Evolutionary conservation across 208 protist species (phyloP).

Genomic region (Borovskyia barvae): DNA sequence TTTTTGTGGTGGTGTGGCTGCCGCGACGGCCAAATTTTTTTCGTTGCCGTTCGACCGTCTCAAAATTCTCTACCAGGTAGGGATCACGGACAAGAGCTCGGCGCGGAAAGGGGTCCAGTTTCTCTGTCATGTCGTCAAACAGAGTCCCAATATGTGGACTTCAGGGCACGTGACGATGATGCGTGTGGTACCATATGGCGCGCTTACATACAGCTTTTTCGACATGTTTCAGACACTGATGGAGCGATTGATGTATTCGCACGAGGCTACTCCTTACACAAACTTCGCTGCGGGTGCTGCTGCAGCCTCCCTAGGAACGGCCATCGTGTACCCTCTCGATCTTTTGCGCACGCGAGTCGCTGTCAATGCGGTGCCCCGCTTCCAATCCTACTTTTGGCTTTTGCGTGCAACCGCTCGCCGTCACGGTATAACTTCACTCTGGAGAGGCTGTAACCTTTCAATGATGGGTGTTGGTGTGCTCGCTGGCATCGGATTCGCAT

Average conservation of each 20-base stretch:
- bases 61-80: constrained; percentile 94
- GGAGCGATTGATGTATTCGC: constrained; percentile 70
- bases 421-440: constrained; percentile 57
- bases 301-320: constrained; percentile 81
- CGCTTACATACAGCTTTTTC: constrained; percentile 91
- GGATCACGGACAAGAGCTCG: constrained; percentile 35
- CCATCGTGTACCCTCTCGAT: constrained; percentile 92
- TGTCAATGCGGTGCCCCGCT: constrained; percentile 41
- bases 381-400: constrained; percentile 78
- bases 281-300: constrained; percentile 82
- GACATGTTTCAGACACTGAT: constrained; percentile 86
- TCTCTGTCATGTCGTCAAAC: constrained; percentile 46
- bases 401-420: constrained; percentile 58
- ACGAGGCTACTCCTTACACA: constrained; percentile 59
- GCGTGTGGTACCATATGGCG: constrained; percentile 92
- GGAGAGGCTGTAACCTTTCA: constrained; percentile 82
- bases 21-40: constrained; percentile 85
- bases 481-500: constrained; percentile 88
- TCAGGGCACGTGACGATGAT: constrained; percentile 91
- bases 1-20: constrained; percentile 89
- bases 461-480: constrained; percentile 86
- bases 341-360: constrained; percentile 83
- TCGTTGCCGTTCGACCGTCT: constrained; percentile 91
- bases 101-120: constrained; percentile 30
- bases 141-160: constrained; percentile 83